Conservation (phyloP, 768 basidiomycete genomes). For the Russula vinacea region DNA sequence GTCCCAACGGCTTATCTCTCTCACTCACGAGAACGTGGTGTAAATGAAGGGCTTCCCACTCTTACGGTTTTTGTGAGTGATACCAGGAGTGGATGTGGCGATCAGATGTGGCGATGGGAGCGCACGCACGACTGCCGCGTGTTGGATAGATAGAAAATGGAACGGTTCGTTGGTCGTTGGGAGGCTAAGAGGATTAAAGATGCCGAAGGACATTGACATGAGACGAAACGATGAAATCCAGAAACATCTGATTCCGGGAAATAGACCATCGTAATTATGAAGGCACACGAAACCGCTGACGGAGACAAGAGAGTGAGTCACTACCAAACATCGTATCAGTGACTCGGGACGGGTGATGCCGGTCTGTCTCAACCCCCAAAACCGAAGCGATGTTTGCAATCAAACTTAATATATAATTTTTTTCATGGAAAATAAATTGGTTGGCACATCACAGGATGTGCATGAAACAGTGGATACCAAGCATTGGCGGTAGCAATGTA, state of each 20-base stretch:
- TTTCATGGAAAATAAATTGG: slow-evolving; percentile 2
- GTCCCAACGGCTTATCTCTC: slow-evolving; percentile 15
- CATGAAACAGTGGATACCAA: slow-evolving; percentile 22
- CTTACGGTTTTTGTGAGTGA: slow-evolving; percentile 5
- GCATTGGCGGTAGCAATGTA: slow-evolving; percentile 21
- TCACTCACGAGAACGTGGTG: neutral
- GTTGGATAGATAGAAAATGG: slow-evolving; percentile 28
- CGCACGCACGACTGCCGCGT: slow-evolving; percentile 18
- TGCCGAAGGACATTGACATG: slow-evolving; percentile 3
- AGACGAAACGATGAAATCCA: slow-evolving; percentile 10
- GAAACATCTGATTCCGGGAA: slow-evolving; percentile 19
- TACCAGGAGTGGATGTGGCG: slow-evolving; percentile 1
- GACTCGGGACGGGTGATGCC: slow-evolving; percentile 21
- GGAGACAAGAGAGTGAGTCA: neutral
- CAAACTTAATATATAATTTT: slow-evolving; percentile 19
- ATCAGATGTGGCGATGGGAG: slow-evolving; percentile 25
- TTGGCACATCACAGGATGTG: slow-evolving; percentile 23
- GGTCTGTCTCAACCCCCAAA: slow-evolving; percentile 8
- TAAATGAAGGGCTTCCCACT: too few relatives aligned
- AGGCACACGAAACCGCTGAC: slow-evolving; percentile 12
- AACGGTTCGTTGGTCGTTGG: slow-evolving; percentile 8
- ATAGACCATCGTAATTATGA: neutral
- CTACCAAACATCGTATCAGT: neutral
- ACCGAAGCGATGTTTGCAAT: slow-evolving; percentile 14
- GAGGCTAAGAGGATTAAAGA: neutral